These are phyloP conservation scores for Teunomyces atbi DNA, from an alignment of 805 yeast species.

Conservation along the genomic window DNA sequence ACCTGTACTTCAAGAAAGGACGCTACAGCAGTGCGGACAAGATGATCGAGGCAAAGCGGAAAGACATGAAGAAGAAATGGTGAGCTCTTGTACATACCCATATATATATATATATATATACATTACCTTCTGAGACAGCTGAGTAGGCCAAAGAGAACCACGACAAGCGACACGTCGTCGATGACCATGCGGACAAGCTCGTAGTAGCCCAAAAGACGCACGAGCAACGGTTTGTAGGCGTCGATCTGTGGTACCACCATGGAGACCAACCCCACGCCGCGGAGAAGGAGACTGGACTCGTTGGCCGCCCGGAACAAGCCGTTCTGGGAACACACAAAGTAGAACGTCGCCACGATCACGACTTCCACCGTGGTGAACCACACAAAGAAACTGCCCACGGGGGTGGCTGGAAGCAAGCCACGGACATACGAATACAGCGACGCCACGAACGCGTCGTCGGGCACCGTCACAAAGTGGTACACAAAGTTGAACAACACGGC, in stretches of 20 bases:
- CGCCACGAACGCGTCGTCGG: constrained; percentile 21
- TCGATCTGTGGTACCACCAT: constrained; percentile 34
- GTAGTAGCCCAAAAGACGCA: constrained; percentile 32
- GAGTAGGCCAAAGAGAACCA: constrained; percentile 37
- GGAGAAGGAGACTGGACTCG: constrained; percentile 26
- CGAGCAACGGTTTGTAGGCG: constrained; percentile 27
- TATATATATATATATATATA: constrained; percentile 1
- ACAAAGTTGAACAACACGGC: constrained; percentile 29
- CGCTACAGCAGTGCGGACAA: constrained; percentile 37
- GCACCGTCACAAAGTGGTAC: constrained; percentile 26
- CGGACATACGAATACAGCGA: constrained; percentile 27
- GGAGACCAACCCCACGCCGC: constrained; percentile 29
- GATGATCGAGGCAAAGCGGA: constrained; percentile 38
- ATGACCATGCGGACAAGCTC: constrained; percentile 35
- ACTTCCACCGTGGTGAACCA: constrained; percentile 32
- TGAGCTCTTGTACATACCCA: neutral
- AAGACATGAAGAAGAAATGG: constrained; percentile 30
- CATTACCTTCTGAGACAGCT: constrained; percentile 15
- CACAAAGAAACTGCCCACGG: constrained; percentile 21
- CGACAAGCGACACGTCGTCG: constrained; percentile 36
- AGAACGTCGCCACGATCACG: constrained; percentile 33
- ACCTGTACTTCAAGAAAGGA: constrained; percentile 28
- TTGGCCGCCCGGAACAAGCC: constrained; percentile 23
- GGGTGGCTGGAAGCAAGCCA: constrained; percentile 12
- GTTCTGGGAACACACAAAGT: constrained; percentile 23